These are phyloP conservation scores for Rachicladosporium sp. DNA, from an alignment of 2,329 filamentous ascomycete genomes.

Conservation along the genomic window DNA sequence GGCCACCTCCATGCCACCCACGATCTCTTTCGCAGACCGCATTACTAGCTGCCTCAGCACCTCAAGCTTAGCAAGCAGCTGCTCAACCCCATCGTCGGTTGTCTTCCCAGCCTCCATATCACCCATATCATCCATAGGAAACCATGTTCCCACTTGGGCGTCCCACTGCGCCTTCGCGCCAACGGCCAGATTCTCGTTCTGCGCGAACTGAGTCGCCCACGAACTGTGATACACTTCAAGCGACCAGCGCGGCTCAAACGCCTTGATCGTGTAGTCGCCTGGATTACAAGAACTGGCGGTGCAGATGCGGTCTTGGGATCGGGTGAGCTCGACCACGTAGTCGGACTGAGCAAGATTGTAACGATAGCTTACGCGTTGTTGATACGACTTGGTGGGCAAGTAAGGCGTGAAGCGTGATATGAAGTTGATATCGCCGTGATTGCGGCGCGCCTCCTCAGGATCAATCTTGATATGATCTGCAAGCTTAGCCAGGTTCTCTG, in stretches of 20 bases:
- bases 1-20: constrained; percentile 4
- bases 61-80: constrained; percentile 17
- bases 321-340: constrained; percentile 19
- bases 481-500: constrained; percentile 8
- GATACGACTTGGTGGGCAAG: constrained; percentile 8
- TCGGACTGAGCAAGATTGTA: constrained; percentile 17
- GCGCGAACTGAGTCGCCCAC: constrained; percentile 18
- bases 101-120: constrained; percentile 4
- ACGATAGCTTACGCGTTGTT: constrained; percentile 16
- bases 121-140: constrained; percentile 14
- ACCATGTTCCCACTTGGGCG: constrained; percentile 18
- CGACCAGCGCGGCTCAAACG: constrained; percentile 18
- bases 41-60: constrained; percentile 10
- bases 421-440: constrained; percentile 8
- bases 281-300: neutral
- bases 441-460: constrained; percentile 1
- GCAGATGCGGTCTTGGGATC: constrained; percentile 15
- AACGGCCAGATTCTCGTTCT: constrained; percentile 18
- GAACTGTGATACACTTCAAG: constrained; percentile 17
- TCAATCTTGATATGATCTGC: constrained; percentile 11
- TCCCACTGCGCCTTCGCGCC: constrained; percentile 17
- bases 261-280: constrained; percentile 1
- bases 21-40: neutral
- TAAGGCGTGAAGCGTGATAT: constrained; percentile 9
- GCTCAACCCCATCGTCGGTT: constrained; percentile 13